These are phyloP conservation scores for Citeromyces hawaiiensis DNA, from an alignment of 1,139 yeast genomes.

Conservation along the genomic window DNA sequence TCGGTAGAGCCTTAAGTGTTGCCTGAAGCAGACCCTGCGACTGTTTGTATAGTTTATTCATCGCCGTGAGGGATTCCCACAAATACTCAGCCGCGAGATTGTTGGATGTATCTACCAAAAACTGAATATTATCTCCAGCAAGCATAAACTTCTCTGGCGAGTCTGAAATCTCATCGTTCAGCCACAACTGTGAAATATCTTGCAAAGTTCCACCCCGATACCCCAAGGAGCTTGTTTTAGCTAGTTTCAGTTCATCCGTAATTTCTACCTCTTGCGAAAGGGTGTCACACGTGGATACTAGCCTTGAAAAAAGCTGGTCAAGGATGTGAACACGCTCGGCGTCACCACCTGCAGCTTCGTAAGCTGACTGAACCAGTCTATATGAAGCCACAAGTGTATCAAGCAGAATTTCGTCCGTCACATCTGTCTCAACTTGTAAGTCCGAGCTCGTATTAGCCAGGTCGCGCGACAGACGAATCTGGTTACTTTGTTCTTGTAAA, in stretches of 20 bases:
- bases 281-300: slow-evolving; percentile 13
- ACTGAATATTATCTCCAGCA: slow-evolving; percentile 30
- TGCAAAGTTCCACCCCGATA: slow-evolving; percentile 16
- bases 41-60: slow-evolving; percentile 22
- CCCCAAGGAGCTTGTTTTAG: slow-evolving; percentile 17
- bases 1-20: slow-evolving; percentile 12
- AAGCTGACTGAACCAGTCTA: slow-evolving; percentile 15
- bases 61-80: slow-evolving; percentile 28
- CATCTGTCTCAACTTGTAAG: slow-evolving; percentile 8
- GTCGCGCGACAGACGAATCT: slow-evolving; percentile 1
- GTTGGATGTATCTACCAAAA: slow-evolving; percentile 25
- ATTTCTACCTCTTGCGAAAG: slow-evolving; percentile 4
- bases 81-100: slow-evolving; percentile 9
- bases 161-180: slow-evolving; percentile 12
- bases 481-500: slow-evolving; percentile 6
- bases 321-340: slow-evolving; percentile 3
- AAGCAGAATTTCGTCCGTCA: slow-evolving; percentile 12
- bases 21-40: slow-evolving; percentile 23
- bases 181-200: slow-evolving; percentile 15
- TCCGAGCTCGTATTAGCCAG: slow-evolving; percentile 3
- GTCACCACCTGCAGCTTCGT: slow-evolving; percentile 13
- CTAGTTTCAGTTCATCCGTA: slow-evolving; percentile 14
- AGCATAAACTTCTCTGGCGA: slow-evolving; percentile 24
- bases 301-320: slow-evolving; percentile 6
- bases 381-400: slow-evolving; percentile 20